Evolutionary conservation across 2,329 filamentous ascomycete species (phyloP).

Genomic region (Camillea tinctor): DNA sequence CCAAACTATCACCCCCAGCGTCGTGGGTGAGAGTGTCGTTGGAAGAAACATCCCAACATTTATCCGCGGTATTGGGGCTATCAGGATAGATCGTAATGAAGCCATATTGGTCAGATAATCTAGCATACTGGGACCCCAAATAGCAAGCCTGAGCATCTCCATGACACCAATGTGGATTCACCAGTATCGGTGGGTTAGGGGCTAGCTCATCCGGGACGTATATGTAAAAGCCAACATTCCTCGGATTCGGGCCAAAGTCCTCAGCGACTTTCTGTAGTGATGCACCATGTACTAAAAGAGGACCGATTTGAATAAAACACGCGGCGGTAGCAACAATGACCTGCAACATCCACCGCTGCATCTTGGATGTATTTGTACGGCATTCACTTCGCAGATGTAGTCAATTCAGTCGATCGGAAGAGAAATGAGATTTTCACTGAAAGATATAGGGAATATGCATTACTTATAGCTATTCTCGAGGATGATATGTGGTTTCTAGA

Average conservation of each 20-base stretch:
- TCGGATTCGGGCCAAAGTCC: constrained; percentile 46
- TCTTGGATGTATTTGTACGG: not conserved
- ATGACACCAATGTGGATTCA: constrained; percentile 58
- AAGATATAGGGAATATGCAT: not conserved
- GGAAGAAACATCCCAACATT: constrained; percentile 61
- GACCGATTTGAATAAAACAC: constrained; percentile 5
- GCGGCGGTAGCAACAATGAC: not conserved
- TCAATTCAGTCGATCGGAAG: not conserved
- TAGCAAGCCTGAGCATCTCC: constrained; percentile 52
- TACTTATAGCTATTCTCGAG: not conserved
- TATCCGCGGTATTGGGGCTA: constrained; percentile 36
- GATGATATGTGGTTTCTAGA: not conserved
- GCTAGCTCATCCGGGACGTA: constrained; percentile 44
- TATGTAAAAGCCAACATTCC: constrained; percentile 52
- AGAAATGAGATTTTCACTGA: not conserved
- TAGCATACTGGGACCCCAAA: constrained; percentile 50
- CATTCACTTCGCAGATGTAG: not conserved
- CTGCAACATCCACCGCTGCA: constrained; percentile 5
- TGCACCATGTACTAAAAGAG: constrained; percentile 15
- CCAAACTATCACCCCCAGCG: constrained; percentile 38
- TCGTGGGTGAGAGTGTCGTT: constrained; percentile 32
- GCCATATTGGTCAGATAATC: constrained; percentile 49
- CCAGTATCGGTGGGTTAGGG: constrained; percentile 48
- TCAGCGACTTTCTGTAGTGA: constrained; percentile 29
- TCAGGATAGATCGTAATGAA: constrained; percentile 32